A percentile compares a stretch with the other conserved stretches of the same genome.
These are phyloP conservation scores for Trichoderma cornu-damae DNA, from an alignment of 2,329 filamentous ascomycete genomes.

Conservation along the genomic window DNA sequence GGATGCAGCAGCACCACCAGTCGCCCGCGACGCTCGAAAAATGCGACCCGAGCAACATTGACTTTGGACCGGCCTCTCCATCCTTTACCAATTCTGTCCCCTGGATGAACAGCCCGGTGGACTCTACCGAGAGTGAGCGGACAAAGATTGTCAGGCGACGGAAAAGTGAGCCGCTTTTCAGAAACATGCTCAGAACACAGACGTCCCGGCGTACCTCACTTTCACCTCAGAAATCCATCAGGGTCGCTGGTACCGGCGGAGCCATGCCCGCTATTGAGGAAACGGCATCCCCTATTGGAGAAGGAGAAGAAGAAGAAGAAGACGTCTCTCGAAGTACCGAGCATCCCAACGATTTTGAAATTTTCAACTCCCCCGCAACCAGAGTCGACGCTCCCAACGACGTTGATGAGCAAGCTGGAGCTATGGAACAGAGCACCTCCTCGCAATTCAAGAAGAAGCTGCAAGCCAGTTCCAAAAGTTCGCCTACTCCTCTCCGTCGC, in stretches of 20 bases:
- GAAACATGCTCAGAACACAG: slow-evolving; percentile 23
- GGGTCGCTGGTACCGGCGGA: background rate
- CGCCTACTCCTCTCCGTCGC: background rate
- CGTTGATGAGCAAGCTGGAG: background rate
- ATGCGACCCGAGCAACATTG: slow-evolving; percentile 19
- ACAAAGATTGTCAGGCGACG: slow-evolving; percentile 28
- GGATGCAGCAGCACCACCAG: background rate
- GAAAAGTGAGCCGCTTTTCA: slow-evolving; percentile 34
- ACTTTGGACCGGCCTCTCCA: slow-evolving; percentile 29
- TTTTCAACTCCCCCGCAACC: background rate
- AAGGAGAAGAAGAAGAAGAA: no score
- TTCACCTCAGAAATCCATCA: slow-evolving; percentile 28
- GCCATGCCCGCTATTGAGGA: background rate
- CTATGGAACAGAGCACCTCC: background rate
- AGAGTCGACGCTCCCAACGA: background rate
- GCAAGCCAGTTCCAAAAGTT: background rate
- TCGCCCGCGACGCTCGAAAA: slow-evolving; percentile 10
- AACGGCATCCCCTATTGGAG: background rate
- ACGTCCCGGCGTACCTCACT: slow-evolving; percentile 26
- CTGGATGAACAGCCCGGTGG: slow-evolving; percentile 26
- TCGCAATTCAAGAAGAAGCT: background rate
- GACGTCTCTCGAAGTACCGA: background rate
- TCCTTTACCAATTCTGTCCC: slow-evolving; percentile 26
- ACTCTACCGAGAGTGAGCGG: slow-evolving; percentile 23
- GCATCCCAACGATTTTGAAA: background rate